phyloP scores from a whole-genome alignment of 352 stramenopile species.

The Phytopythium oedochilum region DNA sequence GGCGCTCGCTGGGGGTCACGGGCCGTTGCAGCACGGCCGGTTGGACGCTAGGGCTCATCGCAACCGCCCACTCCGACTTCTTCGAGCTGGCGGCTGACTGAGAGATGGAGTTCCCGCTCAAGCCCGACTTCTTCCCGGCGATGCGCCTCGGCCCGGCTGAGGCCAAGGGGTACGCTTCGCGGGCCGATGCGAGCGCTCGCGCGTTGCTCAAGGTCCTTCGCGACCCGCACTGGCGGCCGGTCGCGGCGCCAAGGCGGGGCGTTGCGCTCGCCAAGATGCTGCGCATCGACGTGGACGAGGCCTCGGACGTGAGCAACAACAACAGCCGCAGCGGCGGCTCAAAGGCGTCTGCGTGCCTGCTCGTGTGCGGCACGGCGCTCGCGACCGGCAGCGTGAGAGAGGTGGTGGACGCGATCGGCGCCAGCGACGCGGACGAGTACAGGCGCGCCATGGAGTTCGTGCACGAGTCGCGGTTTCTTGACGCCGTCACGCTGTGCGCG shows the following conservation, averaged over 20 bases:
- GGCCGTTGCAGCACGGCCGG: too few species aligned
- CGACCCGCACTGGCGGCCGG: conserved; percentile 48
- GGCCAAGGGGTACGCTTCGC: conserved; percentile 32
- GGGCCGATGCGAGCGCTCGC: conserved; percentile 32
- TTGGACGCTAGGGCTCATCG: too few species aligned
- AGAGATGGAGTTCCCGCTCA: conserved; percentile 67
- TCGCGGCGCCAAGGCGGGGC: conserved; percentile 45
- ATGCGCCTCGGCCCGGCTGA: conserved; percentile 47
- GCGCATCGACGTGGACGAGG: conserved; percentile 33
- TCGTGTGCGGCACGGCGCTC: conserved; percentile 55
- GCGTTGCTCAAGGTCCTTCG: conserved; percentile 39
- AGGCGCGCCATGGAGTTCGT: conserved; percentile 62
- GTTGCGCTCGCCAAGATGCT: conserved; percentile 61
- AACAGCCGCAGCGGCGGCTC: neutral
- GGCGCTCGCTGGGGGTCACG: neutral
- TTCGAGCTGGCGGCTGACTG: too few species aligned
- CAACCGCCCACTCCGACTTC: too few species aligned
- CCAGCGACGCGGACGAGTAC: conserved; percentile 63
- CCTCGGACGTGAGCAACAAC: neutral
- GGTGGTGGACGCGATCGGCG: conserved; percentile 57
- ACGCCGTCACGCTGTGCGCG: conserved; percentile 53
- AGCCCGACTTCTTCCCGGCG: conserved; percentile 64
- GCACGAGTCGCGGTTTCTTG: conserved; percentile 50
- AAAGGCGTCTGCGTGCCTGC: conserved; percentile 35
- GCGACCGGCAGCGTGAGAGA: conserved; percentile 55